These are phyloP conservation scores for Xylariales sp. DNA, from an alignment of 2,329 filamentous ascomycete species.

Conservation along the genomic window DNA sequence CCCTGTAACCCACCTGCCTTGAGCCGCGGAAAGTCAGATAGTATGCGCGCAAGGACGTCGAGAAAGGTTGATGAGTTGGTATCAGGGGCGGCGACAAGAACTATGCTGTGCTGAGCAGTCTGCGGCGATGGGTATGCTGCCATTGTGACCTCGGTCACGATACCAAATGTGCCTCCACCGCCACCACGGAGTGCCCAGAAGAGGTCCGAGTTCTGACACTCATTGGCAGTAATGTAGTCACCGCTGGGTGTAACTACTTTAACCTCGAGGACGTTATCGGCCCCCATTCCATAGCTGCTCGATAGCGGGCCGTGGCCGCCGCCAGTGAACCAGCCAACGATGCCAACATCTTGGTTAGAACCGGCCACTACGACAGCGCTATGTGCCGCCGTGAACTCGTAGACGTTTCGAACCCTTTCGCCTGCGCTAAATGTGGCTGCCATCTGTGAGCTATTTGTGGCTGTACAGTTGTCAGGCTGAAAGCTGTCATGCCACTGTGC, in stretches of 20 bases:
- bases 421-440: background rate
- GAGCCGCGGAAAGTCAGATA: no score
- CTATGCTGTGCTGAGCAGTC: no score
- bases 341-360: no score
- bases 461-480: background rate
- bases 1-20: no score
- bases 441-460: background rate
- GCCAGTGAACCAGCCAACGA: background rate
- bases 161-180: conserved; percentile 1
- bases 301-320: background rate
- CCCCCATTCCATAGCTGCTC: background rate
- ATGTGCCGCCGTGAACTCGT: background rate
- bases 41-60: no score
- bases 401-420: background rate
- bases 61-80: no score
- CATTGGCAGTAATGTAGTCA: background rate
- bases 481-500: background rate
- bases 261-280: background rate
- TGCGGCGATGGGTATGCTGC: no score
- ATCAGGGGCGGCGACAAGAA: no score
- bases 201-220: background rate
- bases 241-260: background rate
- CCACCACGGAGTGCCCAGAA: conserved; percentile 4
- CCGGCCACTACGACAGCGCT: background rate
- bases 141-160: no score